Base-by-base conservation (phyloP, 2,329 filamentous ascomycete genomes). In the Claviceps spartinae region DNA sequence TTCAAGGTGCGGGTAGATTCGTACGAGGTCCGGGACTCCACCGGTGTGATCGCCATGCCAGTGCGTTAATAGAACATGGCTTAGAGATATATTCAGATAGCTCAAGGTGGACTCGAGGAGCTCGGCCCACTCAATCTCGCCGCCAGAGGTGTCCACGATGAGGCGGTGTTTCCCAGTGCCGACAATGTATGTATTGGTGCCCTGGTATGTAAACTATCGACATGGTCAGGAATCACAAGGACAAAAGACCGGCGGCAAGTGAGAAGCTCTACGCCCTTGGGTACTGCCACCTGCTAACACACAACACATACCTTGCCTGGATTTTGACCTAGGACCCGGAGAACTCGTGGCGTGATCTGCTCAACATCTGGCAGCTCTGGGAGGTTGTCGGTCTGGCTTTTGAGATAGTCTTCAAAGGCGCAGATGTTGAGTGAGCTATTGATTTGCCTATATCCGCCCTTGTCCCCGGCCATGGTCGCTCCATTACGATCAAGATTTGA, bases 171-270 rank as follows among this genome's bases (percentile, higher is more conserved):
- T 59, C 3, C 85, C 85, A 5, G 74, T 77, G 34, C 86, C 86
- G 52, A 90, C 63, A 40, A 90, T 74, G 63, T 89, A 90, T 18
- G 86, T 89, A 63, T 90, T 89, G 55, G 86, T 88, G 52, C 83
- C 76, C 71, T 74, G 69, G n/a, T 72, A 60, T 18, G 70, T 67
- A 54, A 71, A 72, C 76, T 88, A 40, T 9, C 4, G 16, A 30
- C 22, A 4, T 24, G 14, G 36, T 40, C 5, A 40, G 36, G 30
- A 34, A 3, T 34, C 9, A 7, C 14, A 16, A 38, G 13, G 4
- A 16, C 16, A 5, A n/a, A 40, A 37, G 8, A 37, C 11, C 14
- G 40, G 40, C 22, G 24, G 18, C 24, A 34, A 4, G 30, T 11
- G 30, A 34, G 30, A 34, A 34, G 30, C 9, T 34, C 8, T 34